A percentile compares a stretch with the other conserved stretches of the same genome.
Conservation (phyloP, 2,329 filamentous ascomycete species). For the Talaromyces islandicus region DNA sequence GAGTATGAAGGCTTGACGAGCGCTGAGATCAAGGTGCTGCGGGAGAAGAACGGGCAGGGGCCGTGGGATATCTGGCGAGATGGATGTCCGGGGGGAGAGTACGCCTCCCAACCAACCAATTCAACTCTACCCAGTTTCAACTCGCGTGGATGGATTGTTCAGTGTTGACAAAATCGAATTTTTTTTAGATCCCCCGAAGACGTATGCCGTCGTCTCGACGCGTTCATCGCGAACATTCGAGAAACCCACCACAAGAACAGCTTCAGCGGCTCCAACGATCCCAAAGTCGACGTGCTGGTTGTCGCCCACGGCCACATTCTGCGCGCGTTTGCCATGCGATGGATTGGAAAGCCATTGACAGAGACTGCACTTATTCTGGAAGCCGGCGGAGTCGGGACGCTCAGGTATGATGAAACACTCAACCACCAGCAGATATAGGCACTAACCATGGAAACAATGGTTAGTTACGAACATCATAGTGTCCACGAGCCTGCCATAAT, state of each 20-base stretch:
- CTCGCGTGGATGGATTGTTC: too few species aligned
- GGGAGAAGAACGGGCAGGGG: slow-evolving; percentile 51
- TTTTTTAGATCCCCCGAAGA: slow-evolving; percentile 63
- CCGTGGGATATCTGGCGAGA: slow-evolving; percentile 87
- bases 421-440: not conserved
- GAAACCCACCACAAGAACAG: slow-evolving; percentile 57
- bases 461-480: slow-evolving; percentile 71
- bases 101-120: slow-evolving; percentile 33
- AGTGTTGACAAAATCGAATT: too few species aligned
- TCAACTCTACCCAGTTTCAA: too few species aligned
- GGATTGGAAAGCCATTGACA: slow-evolving; percentile 67
- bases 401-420: slow-evolving; percentile 58
- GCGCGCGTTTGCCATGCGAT: slow-evolving; percentile 79
- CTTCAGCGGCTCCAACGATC: slow-evolving; percentile 50
- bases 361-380: slow-evolving; percentile 80
- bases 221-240: slow-evolving; percentile 69
- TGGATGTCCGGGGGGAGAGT: slow-evolving; percentile 81
- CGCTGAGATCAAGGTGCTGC: slow-evolving; percentile 57
- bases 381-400: slow-evolving; percentile 73
- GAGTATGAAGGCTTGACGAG: slow-evolving; percentile 78
- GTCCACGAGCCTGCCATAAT: slow-evolving; percentile 75
- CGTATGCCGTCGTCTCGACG: slow-evolving; percentile 66
- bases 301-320: slow-evolving; percentile 90
- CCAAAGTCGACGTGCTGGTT: slow-evolving; percentile 62
- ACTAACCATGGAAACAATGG: not conserved